phyloP scores from a whole-genome alignment of 371 early-diverging fungal species.

The Rhizopus microsporus region DNA sequence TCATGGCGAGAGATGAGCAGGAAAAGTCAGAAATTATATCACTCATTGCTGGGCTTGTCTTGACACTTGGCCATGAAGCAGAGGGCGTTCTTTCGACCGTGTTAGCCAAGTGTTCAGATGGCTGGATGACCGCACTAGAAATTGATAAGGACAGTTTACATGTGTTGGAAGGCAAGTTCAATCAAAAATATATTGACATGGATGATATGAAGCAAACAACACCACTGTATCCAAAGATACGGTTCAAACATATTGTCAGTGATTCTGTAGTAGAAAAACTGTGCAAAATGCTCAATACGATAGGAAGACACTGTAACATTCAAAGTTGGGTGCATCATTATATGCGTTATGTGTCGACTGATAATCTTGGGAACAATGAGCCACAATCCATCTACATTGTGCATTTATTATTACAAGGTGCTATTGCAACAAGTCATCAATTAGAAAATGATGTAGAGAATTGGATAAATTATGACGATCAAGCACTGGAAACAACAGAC shows the following conservation, averaged over 20 bases:
- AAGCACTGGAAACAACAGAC: background rate
- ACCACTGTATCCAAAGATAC: constrained; percentile 46
- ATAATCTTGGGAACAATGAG: constrained; percentile 25
- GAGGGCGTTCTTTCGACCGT: constrained; percentile 36
- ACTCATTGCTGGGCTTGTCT: constrained; percentile 43
- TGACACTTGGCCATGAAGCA: constrained; percentile 41
- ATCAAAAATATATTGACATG: constrained; percentile 22
- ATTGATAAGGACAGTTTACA: constrained; percentile 44
- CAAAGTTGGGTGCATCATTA: constrained; percentile 47
- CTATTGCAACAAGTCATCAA: constrained; percentile 3
- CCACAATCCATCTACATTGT: constrained; percentile 53
- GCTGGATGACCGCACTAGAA: constrained; percentile 46
- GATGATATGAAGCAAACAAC: constrained; percentile 4
- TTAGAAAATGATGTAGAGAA: constrained; percentile 10
- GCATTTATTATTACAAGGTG: constrained; percentile 50
- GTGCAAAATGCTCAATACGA: constrained; percentile 42
- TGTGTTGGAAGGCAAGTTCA: constrained; percentile 40
- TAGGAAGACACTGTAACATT: constrained; percentile 51
- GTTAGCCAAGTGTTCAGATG: constrained; percentile 35
- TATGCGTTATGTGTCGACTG: constrained; percentile 34
- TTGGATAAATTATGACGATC: constrained; percentile 13
- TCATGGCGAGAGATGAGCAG: constrained; percentile 47
- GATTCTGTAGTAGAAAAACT: constrained; percentile 32
- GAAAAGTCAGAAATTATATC: constrained; percentile 43
- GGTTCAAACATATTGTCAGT: constrained; percentile 46